A percentile compares a stretch with the other conserved stretches of the same genome.
Conservation (phyloP, 2,329 filamentous ascomycete genomes). For the Colletotrichum horii region DNA sequence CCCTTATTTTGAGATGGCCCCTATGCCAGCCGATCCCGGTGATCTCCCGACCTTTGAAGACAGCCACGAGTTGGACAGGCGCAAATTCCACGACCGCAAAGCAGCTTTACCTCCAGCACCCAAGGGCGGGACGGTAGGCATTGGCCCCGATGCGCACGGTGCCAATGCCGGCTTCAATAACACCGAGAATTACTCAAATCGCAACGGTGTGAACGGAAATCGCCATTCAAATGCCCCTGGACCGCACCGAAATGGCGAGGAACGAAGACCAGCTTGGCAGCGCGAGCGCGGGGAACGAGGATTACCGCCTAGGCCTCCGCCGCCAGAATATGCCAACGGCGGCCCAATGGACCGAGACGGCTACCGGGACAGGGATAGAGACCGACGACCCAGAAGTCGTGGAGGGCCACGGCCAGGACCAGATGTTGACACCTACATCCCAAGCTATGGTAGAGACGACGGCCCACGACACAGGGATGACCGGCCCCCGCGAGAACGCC, state of each 20-base stretch:
- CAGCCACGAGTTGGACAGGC: conserved; percentile 93
- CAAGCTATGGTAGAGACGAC: conserved; percentile 46
- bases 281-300: conserved; percentile 57
- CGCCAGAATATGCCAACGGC: conserved; percentile 43
- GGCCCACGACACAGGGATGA: conserved; percentile 32
- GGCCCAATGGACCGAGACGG: conserved; percentile 43
- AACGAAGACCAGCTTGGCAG: conserved; percentile 60
- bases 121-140: conserved; percentile 87
- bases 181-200: conserved; percentile 52
- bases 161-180: conserved; percentile 57
- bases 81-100: conserved; percentile 87
- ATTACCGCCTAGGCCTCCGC: conserved; percentile 56
- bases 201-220: conserved; percentile 54
- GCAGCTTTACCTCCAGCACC: conserved; percentile 87
- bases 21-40: conserved; percentile 79
- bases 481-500: conserved; percentile 28
- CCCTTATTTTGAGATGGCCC: conserved; percentile 83
- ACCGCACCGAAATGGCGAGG: conserved; percentile 40
- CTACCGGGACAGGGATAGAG: conserved; percentile 36
- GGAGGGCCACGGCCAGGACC: conserved; percentile 28
- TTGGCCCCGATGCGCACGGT: conserved; percentile 58
- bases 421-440: conserved; percentile 57
- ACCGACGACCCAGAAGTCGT: conserved; percentile 34
- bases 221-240: conserved; percentile 43
- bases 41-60: conserved; percentile 94